These are phyloP conservation scores for Cutaneotrichosporon dermatis DNA, from an alignment of 1,284 basidiomycete genomes.

Conservation along the genomic window DNA sequence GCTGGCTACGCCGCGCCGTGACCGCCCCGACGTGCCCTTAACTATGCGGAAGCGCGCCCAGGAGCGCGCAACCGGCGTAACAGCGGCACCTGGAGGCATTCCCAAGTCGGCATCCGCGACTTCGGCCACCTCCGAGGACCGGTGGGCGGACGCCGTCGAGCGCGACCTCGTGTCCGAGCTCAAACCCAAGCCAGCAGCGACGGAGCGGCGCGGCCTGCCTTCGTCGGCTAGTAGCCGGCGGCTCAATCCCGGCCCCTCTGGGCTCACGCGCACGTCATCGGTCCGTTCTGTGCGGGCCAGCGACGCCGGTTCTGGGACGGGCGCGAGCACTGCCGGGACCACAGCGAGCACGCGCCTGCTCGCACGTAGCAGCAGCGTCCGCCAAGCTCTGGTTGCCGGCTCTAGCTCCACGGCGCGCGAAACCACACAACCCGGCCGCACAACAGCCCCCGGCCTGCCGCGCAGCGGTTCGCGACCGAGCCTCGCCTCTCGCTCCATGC, in stretches of 20 bases:
- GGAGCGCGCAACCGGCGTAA: not conserved
- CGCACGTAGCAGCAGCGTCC: not conserved
- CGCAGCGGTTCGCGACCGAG: not conserved
- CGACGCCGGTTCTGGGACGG: too few species aligned
- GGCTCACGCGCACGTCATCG: not conserved
- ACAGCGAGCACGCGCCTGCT: not conserved
- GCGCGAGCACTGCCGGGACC: not conserved
- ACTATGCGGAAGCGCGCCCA: conserved; percentile 7
- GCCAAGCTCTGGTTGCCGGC: not conserved
- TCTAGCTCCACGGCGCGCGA: not conserved
- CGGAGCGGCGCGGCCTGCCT: not conserved
- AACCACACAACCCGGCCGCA: not conserved
- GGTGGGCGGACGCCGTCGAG: conserved; percentile 17
- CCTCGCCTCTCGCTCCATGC: not conserved
- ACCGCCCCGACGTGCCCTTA: conserved; percentile 13
- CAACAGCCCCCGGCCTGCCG: not conserved
- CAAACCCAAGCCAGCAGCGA: not conserved
- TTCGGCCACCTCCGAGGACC: conserved; percentile 1
- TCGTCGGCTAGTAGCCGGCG: not conserved
- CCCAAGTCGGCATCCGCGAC: not conserved
- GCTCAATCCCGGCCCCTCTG: not conserved
- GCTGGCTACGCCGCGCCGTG: conserved; percentile 5
- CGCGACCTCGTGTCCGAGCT: conserved; percentile 3
- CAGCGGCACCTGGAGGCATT: not conserved
- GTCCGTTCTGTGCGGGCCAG: not conserved